Percentiles rank a stretch among this genome's conserved stretches.
Evolutionary conservation across 805 yeast species (phyloP).

Genomic region (Kuraishia cidri): DNA sequence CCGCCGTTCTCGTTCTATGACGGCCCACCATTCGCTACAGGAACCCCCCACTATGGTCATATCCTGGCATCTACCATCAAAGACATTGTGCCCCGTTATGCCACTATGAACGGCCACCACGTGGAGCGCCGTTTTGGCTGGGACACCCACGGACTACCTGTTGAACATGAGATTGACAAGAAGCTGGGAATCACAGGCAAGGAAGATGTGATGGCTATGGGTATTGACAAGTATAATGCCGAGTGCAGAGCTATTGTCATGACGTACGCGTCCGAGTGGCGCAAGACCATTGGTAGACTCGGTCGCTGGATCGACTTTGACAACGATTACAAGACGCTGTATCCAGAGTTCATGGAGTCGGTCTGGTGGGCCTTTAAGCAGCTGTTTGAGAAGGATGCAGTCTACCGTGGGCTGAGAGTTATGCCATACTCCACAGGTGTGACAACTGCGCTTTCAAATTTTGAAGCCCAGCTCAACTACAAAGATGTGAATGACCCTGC

Average conservation of each 20-base stretch:
- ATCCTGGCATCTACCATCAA: conserved; percentile 94
- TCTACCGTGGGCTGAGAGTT: conserved; percentile 91
- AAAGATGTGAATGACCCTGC: conserved; percentile 97
- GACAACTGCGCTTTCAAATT: conserved; percentile 93
- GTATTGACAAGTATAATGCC: conserved; percentile 86
- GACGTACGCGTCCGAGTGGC: conserved; percentile 96
- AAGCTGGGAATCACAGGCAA: conserved; percentile 87
- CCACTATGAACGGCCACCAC: conserved; percentile 93
- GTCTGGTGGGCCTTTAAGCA: conserved; percentile 98
- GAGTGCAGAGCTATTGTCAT: conserved; percentile 97
- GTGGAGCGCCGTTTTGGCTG: conserved; percentile 98
- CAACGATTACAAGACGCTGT: conserved; percentile 93
- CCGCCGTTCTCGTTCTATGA: conserved; percentile 92
- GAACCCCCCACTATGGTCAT: conserved; percentile 99
- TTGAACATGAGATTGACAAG: conserved; percentile 98
- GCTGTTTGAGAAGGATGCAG: conserved; percentile 76
- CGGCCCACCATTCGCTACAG: conserved; percentile 99
- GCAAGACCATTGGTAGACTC: conserved; percentile 82
- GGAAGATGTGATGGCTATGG: conserved; percentile 90
- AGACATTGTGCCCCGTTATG: conserved; percentile 96
- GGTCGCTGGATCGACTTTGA: conserved; percentile 99
- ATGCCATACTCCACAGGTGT: conserved; percentile 99
- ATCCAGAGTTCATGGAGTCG: conserved; percentile 95
- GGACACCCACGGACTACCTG: conserved; percentile 99
- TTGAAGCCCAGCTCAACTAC: conserved; percentile 97